Evolutionary conservation across 768 basidiomycete genomes (phyloP).

Genomic region (Suillus occidentalis): DNA sequence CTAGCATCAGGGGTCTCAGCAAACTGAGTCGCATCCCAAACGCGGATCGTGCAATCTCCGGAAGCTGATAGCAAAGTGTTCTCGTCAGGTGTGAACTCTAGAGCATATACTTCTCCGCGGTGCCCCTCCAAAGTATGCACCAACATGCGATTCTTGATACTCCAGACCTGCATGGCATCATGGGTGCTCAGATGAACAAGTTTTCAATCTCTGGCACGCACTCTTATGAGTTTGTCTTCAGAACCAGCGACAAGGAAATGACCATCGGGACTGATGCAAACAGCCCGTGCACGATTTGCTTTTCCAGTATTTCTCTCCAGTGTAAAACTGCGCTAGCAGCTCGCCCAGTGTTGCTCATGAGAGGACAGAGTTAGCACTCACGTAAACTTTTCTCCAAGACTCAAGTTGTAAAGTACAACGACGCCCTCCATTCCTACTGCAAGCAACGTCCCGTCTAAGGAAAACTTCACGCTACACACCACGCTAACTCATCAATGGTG

Average conservation of each 20-base stretch:
- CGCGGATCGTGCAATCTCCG: slow-evolving; percentile 69
- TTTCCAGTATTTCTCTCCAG: background rate
- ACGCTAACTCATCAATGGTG: slow-evolving; percentile 43
- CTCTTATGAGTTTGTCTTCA: slow-evolving; percentile 91
- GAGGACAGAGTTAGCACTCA: slow-evolving; percentile 12
- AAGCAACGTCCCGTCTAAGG: slow-evolving; percentile 87
- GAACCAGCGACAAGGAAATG: slow-evolving; percentile 77
- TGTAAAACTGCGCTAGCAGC: background rate
- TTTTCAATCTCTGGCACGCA: slow-evolving; percentile 35
- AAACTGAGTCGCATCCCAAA: slow-evolving; percentile 56
- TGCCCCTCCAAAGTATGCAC: slow-evolving; percentile 81
- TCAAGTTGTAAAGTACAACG: slow-evolving; percentile 29
- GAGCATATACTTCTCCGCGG: slow-evolving; percentile 90
- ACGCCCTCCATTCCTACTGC: slow-evolving; percentile 63
- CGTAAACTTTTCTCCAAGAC: slow-evolving; percentile 28
- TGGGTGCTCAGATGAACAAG: slow-evolving; percentile 10
- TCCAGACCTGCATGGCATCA: slow-evolving; percentile 73
- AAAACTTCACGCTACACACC: slow-evolving; percentile 91
- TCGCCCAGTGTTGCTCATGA: background rate
- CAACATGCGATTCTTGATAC: slow-evolving; percentile 77
- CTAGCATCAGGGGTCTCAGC: slow-evolving; percentile 9
- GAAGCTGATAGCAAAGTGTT: slow-evolving; percentile 86
- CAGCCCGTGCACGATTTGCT: slow-evolving; percentile 47
- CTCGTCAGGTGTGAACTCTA: slow-evolving; percentile 89
- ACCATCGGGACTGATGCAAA: slow-evolving; percentile 75